phyloP scores from a whole-genome alignment of 495 filamentous ascomycete species.

The Cudoniella acicularis region DNA sequence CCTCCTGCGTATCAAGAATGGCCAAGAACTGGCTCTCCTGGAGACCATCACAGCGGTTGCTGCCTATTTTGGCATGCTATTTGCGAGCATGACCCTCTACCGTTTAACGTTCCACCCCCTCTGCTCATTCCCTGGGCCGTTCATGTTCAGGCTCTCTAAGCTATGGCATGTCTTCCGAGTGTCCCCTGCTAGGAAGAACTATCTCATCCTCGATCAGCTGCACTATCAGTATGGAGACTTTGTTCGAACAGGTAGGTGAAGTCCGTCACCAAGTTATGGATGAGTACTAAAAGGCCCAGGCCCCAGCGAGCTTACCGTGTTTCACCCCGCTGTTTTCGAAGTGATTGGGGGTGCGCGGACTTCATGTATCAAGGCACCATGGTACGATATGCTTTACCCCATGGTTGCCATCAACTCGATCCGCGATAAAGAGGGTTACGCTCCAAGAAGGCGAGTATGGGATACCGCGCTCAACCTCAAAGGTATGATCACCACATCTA shows the following conservation, averaged over 20 bases:
- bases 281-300: too few species aligned
- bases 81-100: not conserved
- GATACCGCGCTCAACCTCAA: too few species aligned
- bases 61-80: not conserved
- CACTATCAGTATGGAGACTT: not conserved
- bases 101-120: not conserved
- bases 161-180: not conserved
- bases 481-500: too few species aligned
- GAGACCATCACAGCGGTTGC: too few species aligned
- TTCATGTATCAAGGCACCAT: conserved; percentile 36
- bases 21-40: too few species aligned
- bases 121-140: not conserved
- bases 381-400: too few species aligned
- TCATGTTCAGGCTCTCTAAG: not conserved
- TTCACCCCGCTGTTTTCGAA: conserved; percentile 27
- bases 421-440: too few species aligned
- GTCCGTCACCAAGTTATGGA: too few species aligned
- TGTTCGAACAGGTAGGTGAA: not conserved
- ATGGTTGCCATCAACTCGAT: too few species aligned
- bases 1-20: too few species aligned
- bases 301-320: conserved; percentile 35
- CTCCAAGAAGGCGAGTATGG: too few species aligned
- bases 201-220: not conserved
- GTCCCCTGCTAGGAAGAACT: not conserved
- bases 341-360: conserved; percentile 30